Conservation (phyloP, 2,329 filamentous ascomycete species). For the Talaromyces sp. region DNA sequence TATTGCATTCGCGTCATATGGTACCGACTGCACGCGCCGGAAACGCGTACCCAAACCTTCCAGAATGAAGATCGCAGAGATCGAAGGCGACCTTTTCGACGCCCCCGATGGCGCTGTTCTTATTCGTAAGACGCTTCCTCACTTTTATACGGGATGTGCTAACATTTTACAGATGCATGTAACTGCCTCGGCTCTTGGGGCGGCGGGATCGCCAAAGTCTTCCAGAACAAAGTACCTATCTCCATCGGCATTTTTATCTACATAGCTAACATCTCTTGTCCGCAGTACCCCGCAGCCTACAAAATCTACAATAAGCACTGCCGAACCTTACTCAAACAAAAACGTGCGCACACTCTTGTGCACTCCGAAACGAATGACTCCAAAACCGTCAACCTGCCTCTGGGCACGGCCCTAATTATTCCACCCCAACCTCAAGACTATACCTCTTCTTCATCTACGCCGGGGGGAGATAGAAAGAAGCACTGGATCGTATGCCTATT, state of each 20-base stretch:
- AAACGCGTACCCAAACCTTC: background rate
- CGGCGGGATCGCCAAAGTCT: constrained; percentile 54
- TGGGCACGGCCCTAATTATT: constrained; percentile 54
- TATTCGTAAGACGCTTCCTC: constrained; percentile 42
- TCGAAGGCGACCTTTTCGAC: constrained; percentile 51
- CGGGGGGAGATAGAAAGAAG: constrained; percentile 20
- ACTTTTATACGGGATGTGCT: background rate
- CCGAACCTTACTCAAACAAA: constrained; percentile 20
- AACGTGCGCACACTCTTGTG: background rate
- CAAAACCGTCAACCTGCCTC: constrained; percentile 20
- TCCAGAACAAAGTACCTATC: constrained; percentile 38
- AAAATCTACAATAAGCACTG: constrained; percentile 49
- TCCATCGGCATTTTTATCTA: background rate
- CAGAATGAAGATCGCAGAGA: constrained; percentile 23
- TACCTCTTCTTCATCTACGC: background rate
- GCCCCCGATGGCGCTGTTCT: constrained; percentile 50
- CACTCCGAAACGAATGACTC: background rate
- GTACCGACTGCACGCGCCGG: background rate
- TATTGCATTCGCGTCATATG: background rate
- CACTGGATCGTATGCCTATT: constrained; percentile 61
- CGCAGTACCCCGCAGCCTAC: constrained; percentile 52
- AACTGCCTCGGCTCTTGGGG: constrained; percentile 58
- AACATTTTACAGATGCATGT: constrained; percentile 49
- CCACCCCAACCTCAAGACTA: constrained; percentile 44
- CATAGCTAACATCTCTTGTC: background rate